These are phyloP conservation scores for Talaromyces atroroseus DNA, from an alignment of 2,329 filamentous ascomycete species.

Conservation along the genomic window DNA sequence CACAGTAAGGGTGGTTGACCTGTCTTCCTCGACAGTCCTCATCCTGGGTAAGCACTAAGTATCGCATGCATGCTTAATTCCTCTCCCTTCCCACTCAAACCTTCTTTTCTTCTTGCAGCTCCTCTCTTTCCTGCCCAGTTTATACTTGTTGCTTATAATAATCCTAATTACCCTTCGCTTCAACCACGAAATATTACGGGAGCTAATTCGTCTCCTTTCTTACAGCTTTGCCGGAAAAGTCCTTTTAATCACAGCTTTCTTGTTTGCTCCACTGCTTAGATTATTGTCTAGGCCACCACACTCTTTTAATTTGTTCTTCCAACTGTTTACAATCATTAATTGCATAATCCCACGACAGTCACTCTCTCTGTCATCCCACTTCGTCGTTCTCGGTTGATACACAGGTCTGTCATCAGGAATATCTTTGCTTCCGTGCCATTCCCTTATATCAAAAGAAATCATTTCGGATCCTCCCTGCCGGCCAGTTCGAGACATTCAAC, in stretches of 20 bases:
- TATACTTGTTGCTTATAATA: slow-evolving; percentile 14
- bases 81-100: slow-evolving; percentile 10
- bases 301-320: slow-evolving; percentile 44
- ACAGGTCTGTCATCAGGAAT: slow-evolving; percentile 34
- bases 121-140: slow-evolving; percentile 11
- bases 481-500: slow-evolving; percentile 17
- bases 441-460: slow-evolving; percentile 19
- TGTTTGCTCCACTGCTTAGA: slow-evolving; percentile 27
- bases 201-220: slow-evolving; percentile 14
- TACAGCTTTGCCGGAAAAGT: slow-evolving; percentile 29
- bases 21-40: slow-evolving; percentile 35
- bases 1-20: slow-evolving; percentile 40
- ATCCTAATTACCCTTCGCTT: slow-evolving; percentile 11
- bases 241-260: slow-evolving; percentile 14
- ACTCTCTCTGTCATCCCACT: slow-evolving; percentile 41
- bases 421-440: slow-evolving; percentile 36
- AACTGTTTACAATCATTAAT: slow-evolving; percentile 56
- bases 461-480: slow-evolving; percentile 19
- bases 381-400: slow-evolving; percentile 33
- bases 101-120: slow-evolving; percentile 6
- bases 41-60: slow-evolving; percentile 35
- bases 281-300: slow-evolving; percentile 40
- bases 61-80: slow-evolving; percentile 3
- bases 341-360: slow-evolving; percentile 44
- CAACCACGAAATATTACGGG: not conserved